These are phyloP conservation scores for Dacryopinax spathularia DNA, from an alignment of 768 basidiomycete genomes.

Conservation along the genomic window DNA sequence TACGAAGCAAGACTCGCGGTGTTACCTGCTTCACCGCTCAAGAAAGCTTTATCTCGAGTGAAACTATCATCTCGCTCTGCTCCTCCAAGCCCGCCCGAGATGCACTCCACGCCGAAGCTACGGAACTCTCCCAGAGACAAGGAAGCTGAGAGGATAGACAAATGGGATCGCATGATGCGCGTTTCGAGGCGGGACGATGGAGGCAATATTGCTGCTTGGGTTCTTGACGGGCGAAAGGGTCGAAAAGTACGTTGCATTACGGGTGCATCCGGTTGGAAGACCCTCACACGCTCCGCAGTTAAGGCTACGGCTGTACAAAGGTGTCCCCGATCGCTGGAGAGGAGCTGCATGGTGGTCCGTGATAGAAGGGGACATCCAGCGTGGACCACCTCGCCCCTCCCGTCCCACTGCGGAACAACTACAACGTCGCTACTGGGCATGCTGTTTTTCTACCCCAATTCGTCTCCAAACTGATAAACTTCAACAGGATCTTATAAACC, in stretches of 20 bases:
- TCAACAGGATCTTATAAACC: conserved; percentile 45
- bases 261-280: background rate
- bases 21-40: conserved; percentile 46
- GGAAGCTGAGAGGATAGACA: conserved; percentile 64
- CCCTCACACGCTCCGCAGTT: conserved; percentile 17
- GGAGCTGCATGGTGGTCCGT: conserved; percentile 81
- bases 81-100: conserved; percentile 32
- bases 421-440: conserved; percentile 18
- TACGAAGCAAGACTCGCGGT: conserved; percentile 68
- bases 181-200: conserved; percentile 56
- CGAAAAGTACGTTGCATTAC: conserved; percentile 35
- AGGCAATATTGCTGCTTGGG: conserved; percentile 64
- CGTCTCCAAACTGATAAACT: background rate
- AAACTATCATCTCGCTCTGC: conserved; percentile 17
- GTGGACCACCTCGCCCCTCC: background rate
- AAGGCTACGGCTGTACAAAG: conserved; percentile 74
- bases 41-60: conserved; percentile 40
- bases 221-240: conserved; percentile 47
- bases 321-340: conserved; percentile 93
- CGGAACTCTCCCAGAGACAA: conserved; percentile 33
- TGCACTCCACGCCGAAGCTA: conserved; percentile 30
- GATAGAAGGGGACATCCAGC: conserved; percentile 28
- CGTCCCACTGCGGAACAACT: conserved; percentile 26
- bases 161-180: conserved; percentile 79
- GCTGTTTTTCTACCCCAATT: background rate